Evolutionary conservation across 305 asterid genomes (phyloP), one percentile per base, ranked within the genome.

Genomic region (Andrographis paniculata): DNA sequence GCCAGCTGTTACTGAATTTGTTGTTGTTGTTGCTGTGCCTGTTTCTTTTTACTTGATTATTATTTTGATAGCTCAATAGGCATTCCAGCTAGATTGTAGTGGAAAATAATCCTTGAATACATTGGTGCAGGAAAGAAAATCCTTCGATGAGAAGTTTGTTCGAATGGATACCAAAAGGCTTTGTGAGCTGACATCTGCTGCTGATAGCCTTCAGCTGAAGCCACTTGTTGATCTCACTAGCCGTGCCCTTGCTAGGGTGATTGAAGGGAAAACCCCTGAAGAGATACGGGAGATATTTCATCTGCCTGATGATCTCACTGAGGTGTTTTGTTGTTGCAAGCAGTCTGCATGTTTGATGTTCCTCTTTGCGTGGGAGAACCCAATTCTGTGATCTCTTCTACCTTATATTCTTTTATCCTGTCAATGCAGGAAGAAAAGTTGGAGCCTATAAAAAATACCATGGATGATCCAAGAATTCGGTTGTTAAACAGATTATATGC

Each of bases 181-280:
- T 43, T 89, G 97, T 61, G 97, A 89, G 74, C 68, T 89, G 77
- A 75, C 94, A 52, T 74, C 94, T 61, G 95, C 97, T 74, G 97
- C 95, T 59, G 93, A 85, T 66, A 82, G 93, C 58, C 80, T 89
- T 63, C 95, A 85, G 62, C 69, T 85, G 67, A 82, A 73, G 69
- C 94, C 94, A 50, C 60, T 89, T 57, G 94, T 78, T 56, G 95
- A 86, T 71, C 97, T 89, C 59, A 89, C 95, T 24, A 79, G 97
- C 63, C 84, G 95, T 58, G 94, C 94, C 49, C 89, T 89, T 42
- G 94, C 97, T 51, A 75, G 93, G 66, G 88, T 85, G 62, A 89
- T 89, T 53, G 94, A 85, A 75, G 93, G 93, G 48, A 89, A 74
- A 70, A 67, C 79, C 48, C 93, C 94, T 5, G 87, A 82, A 65